Base-by-base conservation (phyloP, 352 stramenopile genomes). In the Globisporangium polare region DNA sequence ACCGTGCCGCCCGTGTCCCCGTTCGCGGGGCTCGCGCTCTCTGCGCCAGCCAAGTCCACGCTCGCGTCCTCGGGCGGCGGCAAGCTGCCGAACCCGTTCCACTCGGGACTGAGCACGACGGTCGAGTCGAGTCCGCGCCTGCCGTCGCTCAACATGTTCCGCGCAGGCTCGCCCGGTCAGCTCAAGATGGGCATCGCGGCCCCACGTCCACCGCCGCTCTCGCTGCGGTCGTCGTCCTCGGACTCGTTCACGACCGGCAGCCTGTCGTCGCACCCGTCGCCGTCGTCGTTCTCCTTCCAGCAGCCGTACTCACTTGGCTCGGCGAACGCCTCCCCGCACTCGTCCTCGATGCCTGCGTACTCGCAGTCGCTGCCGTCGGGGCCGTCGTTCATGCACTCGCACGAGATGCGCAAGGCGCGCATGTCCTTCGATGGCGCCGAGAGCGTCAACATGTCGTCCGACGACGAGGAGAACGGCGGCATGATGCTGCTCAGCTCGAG, bases 401-500 rank as follows among this genome's bases (percentile, higher is more conserved):
- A 77, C 26, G 60, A 66, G 45, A 51, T 33, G 29, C 60, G 60
- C 45, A 60, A 55, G 60, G 73, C 64, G n/a, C 77, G 83, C 26
- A 75, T 75, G 69, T 92, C 83, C 59, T 89, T 90, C 43, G 80
- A 90, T 64, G 72, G 70, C 50, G 59, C 53, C 24, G 80, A 90
- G 35, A 81, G 73, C 61, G 64, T 86, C 53, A 84, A 74, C 13
- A 77, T 88, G 50, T 84, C 74, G n/a, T 89, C 78, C 9, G 81
- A 88, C 27, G 80, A 90, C 57, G 78, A 89, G n/a, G 77, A 90
- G 37, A 82, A 60, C 45, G 61, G 58, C 22, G 72, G 75, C 22
- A 90, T 90, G 73, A 75, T 85, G 47, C 71, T 86, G 18, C 72
- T 92, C 35, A 90, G 83, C 67, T 89, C 81, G 31, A 91, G 82